phyloP scores from a whole-genome alignment of 495 filamentous ascomycete genomes.

The Chaetomium tenue region DNA sequence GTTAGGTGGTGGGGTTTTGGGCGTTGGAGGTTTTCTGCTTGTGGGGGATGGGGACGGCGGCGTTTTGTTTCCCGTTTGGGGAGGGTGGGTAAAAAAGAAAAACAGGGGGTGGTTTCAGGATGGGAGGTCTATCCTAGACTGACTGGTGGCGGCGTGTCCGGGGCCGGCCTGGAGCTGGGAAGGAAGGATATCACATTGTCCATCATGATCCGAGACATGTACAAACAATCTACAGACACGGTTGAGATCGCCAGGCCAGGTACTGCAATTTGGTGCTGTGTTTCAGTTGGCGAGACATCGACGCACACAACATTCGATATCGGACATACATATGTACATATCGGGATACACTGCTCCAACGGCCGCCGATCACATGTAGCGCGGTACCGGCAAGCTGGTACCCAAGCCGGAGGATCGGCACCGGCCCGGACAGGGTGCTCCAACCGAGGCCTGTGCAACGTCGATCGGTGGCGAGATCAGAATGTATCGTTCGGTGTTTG shows the following conservation, averaged over 20 bases:
- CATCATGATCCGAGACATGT: background rate
- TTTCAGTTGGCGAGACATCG: no score
- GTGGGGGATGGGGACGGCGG: no score
- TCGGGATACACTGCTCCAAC: no score
- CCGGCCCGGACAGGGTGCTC: background rate
- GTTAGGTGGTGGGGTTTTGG: no score
- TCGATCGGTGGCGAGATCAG: background rate
- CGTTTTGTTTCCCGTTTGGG: no score
- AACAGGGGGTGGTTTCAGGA: background rate
- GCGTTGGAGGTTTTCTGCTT: no score
- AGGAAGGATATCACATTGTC: background rate
- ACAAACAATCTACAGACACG: background rate
- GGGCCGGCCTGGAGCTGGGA: background rate
- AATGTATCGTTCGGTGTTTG: no score
- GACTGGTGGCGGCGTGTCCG: background rate
- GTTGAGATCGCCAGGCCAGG: no score
- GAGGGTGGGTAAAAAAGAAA: no score
- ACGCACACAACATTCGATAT: no score
- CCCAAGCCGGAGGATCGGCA: background rate
- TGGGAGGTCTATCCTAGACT: background rate
- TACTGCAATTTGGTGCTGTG: no score
- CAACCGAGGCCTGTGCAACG: background rate
- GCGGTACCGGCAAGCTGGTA: background rate
- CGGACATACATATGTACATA: no score
- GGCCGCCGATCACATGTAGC: background rate